A percentile compares a stretch with the other conserved stretches of the same genome.
phyloP scores from a whole-genome alignment of 768 basidiomycete species.

The Amanita exitialis region DNA sequence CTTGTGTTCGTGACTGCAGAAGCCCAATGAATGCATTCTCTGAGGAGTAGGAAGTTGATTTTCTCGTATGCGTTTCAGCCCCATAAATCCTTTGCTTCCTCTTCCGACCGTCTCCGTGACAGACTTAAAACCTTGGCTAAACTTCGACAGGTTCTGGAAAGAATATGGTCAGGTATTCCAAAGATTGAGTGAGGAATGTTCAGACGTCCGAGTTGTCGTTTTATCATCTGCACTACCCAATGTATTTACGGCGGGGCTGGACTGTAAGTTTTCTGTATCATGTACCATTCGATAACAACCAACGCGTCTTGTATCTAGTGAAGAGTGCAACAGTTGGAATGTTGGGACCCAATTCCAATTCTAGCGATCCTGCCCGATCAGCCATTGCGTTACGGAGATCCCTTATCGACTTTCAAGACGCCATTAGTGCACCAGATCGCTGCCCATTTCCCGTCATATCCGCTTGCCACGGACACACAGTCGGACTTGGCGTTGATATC shows the following conservation, averaged over 20 bases:
- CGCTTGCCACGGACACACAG: constrained; percentile 64
- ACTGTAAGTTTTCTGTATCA: constrained; percentile 36
- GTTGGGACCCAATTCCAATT: constrained; percentile 8
- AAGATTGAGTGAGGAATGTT: constrained; percentile 32
- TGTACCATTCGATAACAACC: background rate
- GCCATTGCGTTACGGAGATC: constrained; percentile 38
- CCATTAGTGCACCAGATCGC: constrained; percentile 57
- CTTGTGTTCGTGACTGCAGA: constrained; percentile 19
- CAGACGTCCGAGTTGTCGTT: constrained; percentile 61
- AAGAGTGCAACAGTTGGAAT: constrained; percentile 17
- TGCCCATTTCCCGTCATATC: constrained; percentile 76
- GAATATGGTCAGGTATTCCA: constrained; percentile 60
- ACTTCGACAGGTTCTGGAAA: constrained; percentile 32
- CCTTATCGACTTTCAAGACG: constrained; percentile 54
- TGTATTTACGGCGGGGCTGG: constrained; percentile 77
- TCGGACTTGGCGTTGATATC: constrained; percentile 77
- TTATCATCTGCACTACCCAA: constrained; percentile 63
- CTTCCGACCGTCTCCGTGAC: too few relatives aligned
- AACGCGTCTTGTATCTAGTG: constrained; percentile 14
- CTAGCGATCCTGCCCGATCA: constrained; percentile 39
- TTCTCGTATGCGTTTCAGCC: background rate
- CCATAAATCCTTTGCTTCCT: background rate
- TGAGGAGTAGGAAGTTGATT: constrained; percentile 27
- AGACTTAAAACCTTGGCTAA: too few relatives aligned
- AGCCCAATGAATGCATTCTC: constrained; percentile 61